Base-by-base conservation (phyloP, 441 rosid genomes). In the Populus hybrid region DNA sequence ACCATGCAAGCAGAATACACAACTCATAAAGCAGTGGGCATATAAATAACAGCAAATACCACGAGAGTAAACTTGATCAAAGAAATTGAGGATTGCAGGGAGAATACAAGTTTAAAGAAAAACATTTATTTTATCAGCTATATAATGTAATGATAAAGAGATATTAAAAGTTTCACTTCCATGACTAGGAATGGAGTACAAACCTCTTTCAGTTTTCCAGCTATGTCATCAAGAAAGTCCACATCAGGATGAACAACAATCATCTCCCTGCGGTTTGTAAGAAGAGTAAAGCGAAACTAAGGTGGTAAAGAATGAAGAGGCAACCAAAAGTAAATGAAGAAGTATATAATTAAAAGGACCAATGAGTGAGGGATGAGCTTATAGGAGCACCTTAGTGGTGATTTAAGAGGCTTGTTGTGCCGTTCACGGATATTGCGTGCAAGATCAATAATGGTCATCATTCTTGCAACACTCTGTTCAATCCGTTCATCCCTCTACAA, bases 391-490 rank as follows among this genome's bases (percentile, higher is more conserved):
- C 94, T 93, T 50, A 94, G 86, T 59, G 99, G 99, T 64, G 94
- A 92, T 89, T 94, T 97, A 77, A 97, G 90, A 80, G 99, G 98
- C 74, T 92, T 87, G 85, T 86, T 90, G 86, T 97, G 94, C 65
- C 96, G 93, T 79, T 97, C 99, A 74, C 99, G 97, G 80, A 93
- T 93, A 84, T 94, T 97, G 59, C 99, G 94, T 4, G 95, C 99
- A 84, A 91, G 94, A 85, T 97, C 99, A 76, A 97, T 95, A 80
- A 97, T 88, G 31, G 92, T 97, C 89, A 86, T 94, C 99, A 97
- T 97, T 85, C 99, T 93, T 66, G 90, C 77, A 56, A 97, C 98
- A 88, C 99, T 97, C 83, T 78, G 87, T 85, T 97, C 99, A 90
- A 94, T 93, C 68, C 93, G 88, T 80, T 91, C 90, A 82, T 83